These are phyloP conservation scores for Inga leiocalycina DNA, from an alignment of 306 rosid species.

Conservation along the genomic window DNA sequence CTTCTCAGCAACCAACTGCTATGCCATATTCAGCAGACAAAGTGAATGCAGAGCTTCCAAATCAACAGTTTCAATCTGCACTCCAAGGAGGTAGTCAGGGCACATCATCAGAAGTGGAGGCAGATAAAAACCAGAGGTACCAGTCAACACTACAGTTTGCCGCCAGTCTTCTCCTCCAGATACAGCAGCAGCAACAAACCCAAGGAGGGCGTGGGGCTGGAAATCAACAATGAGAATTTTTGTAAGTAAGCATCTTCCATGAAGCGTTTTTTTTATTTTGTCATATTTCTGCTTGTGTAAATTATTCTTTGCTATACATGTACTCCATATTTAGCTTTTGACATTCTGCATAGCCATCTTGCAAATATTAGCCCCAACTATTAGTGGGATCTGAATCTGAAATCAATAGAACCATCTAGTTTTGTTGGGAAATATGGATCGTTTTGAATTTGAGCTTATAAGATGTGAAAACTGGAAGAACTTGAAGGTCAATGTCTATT, in stretches of 20 bases:
- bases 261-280: not conserved
- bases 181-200: conserved; percentile 82
- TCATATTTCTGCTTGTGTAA: not conserved
- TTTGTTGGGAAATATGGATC: not conserved
- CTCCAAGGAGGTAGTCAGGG: conserved; percentile 65
- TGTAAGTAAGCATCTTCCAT: conserved; percentile 57
- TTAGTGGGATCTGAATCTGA: not conserved
- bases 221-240: conserved; percentile 63
- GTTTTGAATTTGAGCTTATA: not conserved
- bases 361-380: not conserved
- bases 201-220: conserved; percentile 74
- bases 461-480: not conserved
- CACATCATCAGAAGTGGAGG: conserved; percentile 73
- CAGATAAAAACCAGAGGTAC: conserved; percentile 85
- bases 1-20: conserved; percentile 52
- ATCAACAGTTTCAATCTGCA: conserved; percentile 71
- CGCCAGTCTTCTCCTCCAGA: conserved; percentile 89
- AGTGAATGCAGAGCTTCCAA: conserved; percentile 59
- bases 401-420: not conserved
- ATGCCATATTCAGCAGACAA: conserved; percentile 57
- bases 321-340: conserved; percentile 5
- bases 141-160: conserved; percentile 92
- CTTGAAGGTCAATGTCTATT: not conserved
- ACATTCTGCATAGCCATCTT: not conserved
- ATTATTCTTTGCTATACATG: not conserved